Evolutionary conservation across 2,329 filamentous ascomycete species (phyloP).

Genomic region (Phyllosticta citriasiana): DNA sequence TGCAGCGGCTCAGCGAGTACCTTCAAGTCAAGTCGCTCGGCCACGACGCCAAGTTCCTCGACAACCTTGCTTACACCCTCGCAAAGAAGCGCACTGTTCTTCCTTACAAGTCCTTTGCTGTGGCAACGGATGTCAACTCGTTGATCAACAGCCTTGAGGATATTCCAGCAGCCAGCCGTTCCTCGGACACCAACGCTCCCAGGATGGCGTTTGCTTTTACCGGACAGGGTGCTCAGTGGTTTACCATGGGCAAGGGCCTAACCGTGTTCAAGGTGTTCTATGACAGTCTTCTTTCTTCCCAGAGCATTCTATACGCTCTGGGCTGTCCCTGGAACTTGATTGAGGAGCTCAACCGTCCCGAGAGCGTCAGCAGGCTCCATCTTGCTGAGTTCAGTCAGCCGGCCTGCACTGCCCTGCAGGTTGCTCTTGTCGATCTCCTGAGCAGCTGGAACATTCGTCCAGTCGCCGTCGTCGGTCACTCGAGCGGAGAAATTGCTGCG

Average conservation of each 20-base stretch:
- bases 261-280: neutral
- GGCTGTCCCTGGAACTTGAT: slow-evolving; percentile 11
- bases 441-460: slow-evolving; percentile 18
- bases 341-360: slow-evolving; percentile 18
- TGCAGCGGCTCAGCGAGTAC: neutral
- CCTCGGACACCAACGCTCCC: neutral
- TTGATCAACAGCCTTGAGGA: neutral
- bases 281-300: slow-evolving; percentile 4
- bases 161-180: neutral
- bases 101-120: slow-evolving; percentile 1
- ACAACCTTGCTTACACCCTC: slow-evolving; percentile 5
- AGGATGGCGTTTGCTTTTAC: slow-evolving; percentile 19
- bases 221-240: slow-evolving; percentile 23
- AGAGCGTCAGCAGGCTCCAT: slow-evolving; percentile 13
- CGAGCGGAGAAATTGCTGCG: slow-evolving; percentile 22
- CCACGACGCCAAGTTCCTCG: neutral
- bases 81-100: neutral
- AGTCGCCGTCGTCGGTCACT: slow-evolving; percentile 20
- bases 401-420: slow-evolving; percentile 18
- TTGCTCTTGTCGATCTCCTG: slow-evolving; percentile 20
- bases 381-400: slow-evolving; percentile 17
- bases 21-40: neutral
- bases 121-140: neutral
- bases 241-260: slow-evolving; percentile 11
- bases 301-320: slow-evolving; percentile 5